These are phyloP conservation scores for Monotropa hypopitys DNA, from an alignment of 179 eudicot genomes.

Conservation along the genomic window DNA sequence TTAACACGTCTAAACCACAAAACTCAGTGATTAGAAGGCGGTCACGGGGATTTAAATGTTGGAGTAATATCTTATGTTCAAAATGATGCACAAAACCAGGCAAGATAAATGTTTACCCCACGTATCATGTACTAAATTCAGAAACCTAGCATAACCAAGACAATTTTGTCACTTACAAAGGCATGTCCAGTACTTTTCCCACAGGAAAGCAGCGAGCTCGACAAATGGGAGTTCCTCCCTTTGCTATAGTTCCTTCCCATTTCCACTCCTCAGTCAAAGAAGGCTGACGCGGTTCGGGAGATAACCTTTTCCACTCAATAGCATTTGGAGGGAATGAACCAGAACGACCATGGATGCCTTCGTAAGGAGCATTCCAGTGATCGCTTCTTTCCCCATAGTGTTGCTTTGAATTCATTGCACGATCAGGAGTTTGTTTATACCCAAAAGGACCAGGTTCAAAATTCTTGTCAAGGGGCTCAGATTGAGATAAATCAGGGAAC, in stretches of 20 bases:
- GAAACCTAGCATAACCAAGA: background rate
- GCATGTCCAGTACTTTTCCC: constrained; percentile 59
- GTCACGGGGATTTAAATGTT: background rate
- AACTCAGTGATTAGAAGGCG: background rate
- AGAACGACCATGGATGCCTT: constrained; percentile 25
- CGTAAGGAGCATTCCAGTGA: constrained; percentile 30
- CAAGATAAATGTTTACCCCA: background rate
- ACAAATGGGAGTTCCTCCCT: constrained; percentile 76
- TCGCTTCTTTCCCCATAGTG: constrained; percentile 35
- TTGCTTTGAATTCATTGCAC: constrained; percentile 21
- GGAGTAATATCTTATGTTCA: background rate
- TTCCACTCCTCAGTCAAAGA: constrained; percentile 48
- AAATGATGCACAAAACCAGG: background rate
- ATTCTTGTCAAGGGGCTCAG: constrained; percentile 17
- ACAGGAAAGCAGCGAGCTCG: constrained; percentile 88
- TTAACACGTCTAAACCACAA: background rate
- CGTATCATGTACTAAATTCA: background rate
- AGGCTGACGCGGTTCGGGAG: constrained; percentile 33
- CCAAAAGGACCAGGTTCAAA: constrained; percentile 28
- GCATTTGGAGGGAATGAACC: constrained; percentile 24
- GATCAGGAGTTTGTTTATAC: constrained; percentile 31
- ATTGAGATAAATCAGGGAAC: constrained; percentile 26
- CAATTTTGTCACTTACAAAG: constrained; percentile 46
- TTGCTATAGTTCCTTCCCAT: constrained; percentile 87
- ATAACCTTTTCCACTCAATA: constrained; percentile 30